phyloP scores from a whole-genome alignment of 2,329 filamentous ascomycete genomes.

The Delphinella strobiligena region DNA sequence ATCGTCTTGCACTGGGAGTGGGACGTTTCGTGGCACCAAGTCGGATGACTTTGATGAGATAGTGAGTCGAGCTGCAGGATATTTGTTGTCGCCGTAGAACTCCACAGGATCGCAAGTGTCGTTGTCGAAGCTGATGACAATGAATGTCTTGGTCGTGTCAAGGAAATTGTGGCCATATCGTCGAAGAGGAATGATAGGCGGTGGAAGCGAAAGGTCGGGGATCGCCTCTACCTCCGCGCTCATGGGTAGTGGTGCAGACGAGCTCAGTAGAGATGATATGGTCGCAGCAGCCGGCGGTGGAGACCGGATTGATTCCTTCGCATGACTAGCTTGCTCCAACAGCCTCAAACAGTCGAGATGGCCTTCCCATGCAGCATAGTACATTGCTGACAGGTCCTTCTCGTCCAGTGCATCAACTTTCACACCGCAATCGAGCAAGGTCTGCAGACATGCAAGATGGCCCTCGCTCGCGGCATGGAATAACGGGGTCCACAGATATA shows the following conservation, averaged over 20 bases:
- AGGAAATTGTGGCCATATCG: constrained; percentile 97
- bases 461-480: constrained; percentile 96
- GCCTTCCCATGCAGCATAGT: constrained; percentile 97
- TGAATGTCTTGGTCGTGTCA: constrained; percentile 81
- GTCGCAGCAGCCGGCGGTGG: constrained; percentile 25
- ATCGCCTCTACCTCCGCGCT: constrained; percentile 74
- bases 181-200: constrained; percentile 87
- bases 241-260: constrained; percentile 38
- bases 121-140: constrained; percentile 82
- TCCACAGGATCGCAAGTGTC: constrained; percentile 61
- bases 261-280: constrained; percentile 11
- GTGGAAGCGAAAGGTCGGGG: constrained; percentile 79
- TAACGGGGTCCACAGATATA: constrained; percentile 94
- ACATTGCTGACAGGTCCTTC: constrained; percentile 87
- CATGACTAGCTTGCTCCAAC: constrained; percentile 45
- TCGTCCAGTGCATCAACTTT: constrained; percentile 76
- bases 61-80: constrained; percentile 85
- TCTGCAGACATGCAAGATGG: constrained; percentile 76
- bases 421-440: constrained; percentile 66
- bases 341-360: constrained; percentile 90
- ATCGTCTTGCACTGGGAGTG: constrained; percentile 92
- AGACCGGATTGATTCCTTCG: constrained; percentile 25
- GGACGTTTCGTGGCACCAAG: constrained; percentile 89
- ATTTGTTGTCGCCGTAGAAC: constrained; percentile 97
- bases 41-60: constrained; percentile 95